A percentile compares a stretch with the other conserved stretches of the same genome.
These are phyloP conservation scores for Ascodesmis nigricans DNA, from an alignment of 495 filamentous ascomycete species.

Conservation along the genomic window DNA sequence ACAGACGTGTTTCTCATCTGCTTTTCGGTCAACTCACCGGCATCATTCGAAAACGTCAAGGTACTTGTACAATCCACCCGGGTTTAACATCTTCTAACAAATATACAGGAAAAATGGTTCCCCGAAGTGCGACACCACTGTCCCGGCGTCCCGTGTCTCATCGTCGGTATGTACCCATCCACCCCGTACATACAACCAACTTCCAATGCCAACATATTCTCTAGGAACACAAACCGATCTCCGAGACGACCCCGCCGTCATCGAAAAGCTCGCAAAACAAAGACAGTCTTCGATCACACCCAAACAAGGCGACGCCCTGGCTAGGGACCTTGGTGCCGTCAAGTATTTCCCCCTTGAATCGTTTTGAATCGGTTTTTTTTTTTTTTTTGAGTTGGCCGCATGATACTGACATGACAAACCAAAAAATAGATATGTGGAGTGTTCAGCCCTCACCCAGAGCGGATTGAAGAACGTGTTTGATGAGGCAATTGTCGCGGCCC, in stretches of 20 bases:
- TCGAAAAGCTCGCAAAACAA: conserved; percentile 81
- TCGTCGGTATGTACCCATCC: conserved; percentile 40
- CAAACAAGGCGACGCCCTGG: conserved; percentile 89
- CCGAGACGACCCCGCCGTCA: conserved; percentile 66
- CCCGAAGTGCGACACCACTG: conserved; percentile 97
- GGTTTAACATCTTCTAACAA: background rate
- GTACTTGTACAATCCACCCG: too few relatives aligned
- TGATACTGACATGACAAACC: conserved; percentile 3
- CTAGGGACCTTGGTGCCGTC: conserved; percentile 82
- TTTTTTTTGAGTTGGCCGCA: background rate
- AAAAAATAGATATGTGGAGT: conserved; percentile 55
- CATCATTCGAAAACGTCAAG: conserved; percentile 91
- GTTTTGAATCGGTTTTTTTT: background rate
- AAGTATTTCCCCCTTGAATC: conserved; percentile 28
- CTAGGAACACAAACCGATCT: conserved; percentile 73
- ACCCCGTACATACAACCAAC: too few relatives aligned
- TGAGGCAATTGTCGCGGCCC: conserved; percentile 81
- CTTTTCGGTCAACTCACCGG: conserved; percentile 96
- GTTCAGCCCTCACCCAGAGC: conserved; percentile 90
- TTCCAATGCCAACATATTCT: too few relatives aligned
- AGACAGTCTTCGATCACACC: conserved; percentile 80
- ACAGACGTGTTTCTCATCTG: conserved; percentile 98
- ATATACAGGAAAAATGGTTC: conserved; percentile 78
- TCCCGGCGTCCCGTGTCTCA: conserved; percentile 90
- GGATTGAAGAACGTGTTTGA: conserved; percentile 99